Conservation (phyloP, 441 rosid species). For the Aleurites moluccanus region DNA sequence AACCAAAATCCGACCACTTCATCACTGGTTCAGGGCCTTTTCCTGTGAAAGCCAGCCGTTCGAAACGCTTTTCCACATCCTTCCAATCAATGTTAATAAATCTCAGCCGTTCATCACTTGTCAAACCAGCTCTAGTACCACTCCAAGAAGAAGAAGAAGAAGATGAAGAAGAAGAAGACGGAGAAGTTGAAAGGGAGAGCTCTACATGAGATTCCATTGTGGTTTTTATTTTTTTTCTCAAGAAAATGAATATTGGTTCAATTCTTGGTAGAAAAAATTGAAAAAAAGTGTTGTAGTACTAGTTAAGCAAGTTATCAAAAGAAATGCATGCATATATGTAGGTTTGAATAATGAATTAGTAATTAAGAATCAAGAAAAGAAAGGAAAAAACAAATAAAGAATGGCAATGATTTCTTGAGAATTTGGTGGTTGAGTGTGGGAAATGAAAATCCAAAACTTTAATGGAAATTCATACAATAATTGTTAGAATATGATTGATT, state of each 20-base stretch:
- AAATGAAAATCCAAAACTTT: neutral
- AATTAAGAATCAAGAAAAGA: neutral
- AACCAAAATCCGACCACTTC: conserved; percentile 45
- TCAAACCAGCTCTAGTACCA: conserved; percentile 12
- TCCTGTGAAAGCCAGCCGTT: conserved; percentile 28
- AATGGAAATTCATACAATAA: neutral
- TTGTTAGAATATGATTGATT: neutral
- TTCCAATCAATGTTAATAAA: conserved; percentile 40
- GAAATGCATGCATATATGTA: neutral
- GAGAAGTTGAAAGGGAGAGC: neutral
- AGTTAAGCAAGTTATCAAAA: neutral
- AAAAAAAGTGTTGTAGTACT: neutral
- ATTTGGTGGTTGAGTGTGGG: neutral
- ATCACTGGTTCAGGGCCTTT: conserved; percentile 29
- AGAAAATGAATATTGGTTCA: neutral
- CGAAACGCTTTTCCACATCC: conserved; percentile 38
- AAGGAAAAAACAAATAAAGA: neutral
- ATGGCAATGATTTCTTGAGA: neutral
- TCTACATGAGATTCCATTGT: conserved; percentile 23
- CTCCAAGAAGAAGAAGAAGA: conserved; percentile 25
- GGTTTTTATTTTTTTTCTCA: neutral
- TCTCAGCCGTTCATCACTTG: conserved; percentile 30
- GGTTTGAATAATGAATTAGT: neutral
- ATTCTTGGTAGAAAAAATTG: neutral
- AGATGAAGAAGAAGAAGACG: conserved; percentile 2